These are phyloP conservation scores for Globisporangium acanthophoron DNA, from an alignment of 352 stramenopile genomes.

Conservation along the genomic window DNA sequence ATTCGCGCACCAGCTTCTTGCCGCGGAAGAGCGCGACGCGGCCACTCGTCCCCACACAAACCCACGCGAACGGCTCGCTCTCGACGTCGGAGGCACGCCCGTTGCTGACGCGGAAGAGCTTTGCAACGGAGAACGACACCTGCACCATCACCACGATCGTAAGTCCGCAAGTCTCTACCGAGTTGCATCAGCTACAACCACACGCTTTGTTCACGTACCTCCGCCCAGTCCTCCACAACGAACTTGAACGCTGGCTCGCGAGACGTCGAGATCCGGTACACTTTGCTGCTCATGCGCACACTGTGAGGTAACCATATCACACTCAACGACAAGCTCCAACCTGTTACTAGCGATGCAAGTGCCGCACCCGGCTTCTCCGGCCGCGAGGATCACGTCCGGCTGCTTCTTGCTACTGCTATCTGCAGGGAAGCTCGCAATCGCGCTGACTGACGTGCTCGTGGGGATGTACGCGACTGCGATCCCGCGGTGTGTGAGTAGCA, in stretches of 20 bases:
- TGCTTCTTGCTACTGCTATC: background rate
- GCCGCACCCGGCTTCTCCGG: slow-evolving; percentile 43
- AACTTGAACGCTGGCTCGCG: slow-evolving; percentile 24
- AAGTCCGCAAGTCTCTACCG: background rate
- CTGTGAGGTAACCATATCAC: background rate
- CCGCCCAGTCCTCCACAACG: slow-evolving; percentile 24
- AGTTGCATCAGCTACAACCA: background rate
- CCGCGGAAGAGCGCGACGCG: slow-evolving; percentile 34
- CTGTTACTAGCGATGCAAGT: too few species aligned
- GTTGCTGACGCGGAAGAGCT: slow-evolving; percentile 12
- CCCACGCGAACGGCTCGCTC: slow-evolving; percentile 19
- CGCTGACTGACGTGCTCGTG: slow-evolving; percentile 21
- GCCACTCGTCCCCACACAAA: slow-evolving; percentile 31
- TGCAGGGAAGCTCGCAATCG: slow-evolving; percentile 21
- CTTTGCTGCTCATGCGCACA: slow-evolving; percentile 19
- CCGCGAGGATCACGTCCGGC: slow-evolving; percentile 29
- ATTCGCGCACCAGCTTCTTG: slow-evolving; percentile 25
- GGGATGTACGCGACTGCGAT: slow-evolving; percentile 24
- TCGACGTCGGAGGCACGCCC: slow-evolving; percentile 5
- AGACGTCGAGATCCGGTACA: slow-evolving; percentile 34
- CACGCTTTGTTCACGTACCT: slow-evolving; percentile 6
- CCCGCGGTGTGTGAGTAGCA: slow-evolving; percentile 39
- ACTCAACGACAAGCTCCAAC: background rate
- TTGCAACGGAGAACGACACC: slow-evolving; percentile 35
- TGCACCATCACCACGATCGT: slow-evolving; percentile 3